Percentiles rank a stretch among this genome's conserved stretches.
Evolutionary conservation across 2,329 filamentous ascomycete species (phyloP).

Genomic region (Claviceps maximensis): DNA sequence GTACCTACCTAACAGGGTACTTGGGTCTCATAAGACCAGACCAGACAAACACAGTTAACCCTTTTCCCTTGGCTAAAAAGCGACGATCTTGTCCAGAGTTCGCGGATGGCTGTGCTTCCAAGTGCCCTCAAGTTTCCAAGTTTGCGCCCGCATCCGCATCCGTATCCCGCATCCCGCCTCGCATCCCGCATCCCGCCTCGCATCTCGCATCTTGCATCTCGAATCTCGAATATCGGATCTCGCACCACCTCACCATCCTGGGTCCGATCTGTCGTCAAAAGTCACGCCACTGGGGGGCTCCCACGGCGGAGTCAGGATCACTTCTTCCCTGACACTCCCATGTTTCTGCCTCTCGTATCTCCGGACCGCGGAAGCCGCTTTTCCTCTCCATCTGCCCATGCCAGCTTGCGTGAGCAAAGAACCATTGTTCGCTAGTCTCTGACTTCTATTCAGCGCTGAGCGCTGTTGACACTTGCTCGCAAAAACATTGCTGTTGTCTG

Average conservation of each 20-base stretch:
- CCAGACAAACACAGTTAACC: neutral
- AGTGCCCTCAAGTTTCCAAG: neutral
- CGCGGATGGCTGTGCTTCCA: neutral
- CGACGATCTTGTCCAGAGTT: neutral
- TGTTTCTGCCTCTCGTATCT: neutral
- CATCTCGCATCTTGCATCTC: neutral
- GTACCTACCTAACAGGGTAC: too few relatives aligned
- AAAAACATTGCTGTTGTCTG: neutral
- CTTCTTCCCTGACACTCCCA: neutral
- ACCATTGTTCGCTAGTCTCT: neutral
- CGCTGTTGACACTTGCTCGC: neutral
- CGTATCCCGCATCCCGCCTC: neutral
- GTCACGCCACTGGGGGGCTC: conserved; percentile 3
- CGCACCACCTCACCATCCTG: neutral
- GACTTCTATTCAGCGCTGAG: neutral
- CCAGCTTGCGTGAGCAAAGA: neutral
- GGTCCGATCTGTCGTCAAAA: neutral
- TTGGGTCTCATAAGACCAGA: neutral
- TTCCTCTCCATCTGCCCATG: neutral
- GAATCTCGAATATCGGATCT: too few relatives aligned
- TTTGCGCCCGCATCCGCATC: neutral
- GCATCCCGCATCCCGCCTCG: neutral
- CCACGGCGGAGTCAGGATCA: conserved; percentile 1
- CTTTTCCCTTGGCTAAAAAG: neutral
- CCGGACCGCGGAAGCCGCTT: neutral